phyloP scores from a whole-genome alignment of 768 basidiomycete genomes.

The Agaricus subrufescens region DNA sequence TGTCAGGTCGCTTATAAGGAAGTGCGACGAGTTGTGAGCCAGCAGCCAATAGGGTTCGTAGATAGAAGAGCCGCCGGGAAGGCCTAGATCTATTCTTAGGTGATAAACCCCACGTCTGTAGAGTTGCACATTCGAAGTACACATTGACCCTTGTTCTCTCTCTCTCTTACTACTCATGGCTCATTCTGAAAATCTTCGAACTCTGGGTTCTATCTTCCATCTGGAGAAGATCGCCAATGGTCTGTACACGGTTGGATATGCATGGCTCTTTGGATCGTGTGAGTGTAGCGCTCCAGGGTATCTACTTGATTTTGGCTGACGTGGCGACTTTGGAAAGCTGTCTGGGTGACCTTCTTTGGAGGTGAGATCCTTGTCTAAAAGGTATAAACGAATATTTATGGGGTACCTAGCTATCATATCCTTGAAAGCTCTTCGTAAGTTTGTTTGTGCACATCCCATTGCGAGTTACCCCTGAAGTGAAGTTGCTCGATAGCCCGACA shows the following conservation, averaged over 20 bases:
- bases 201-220: constrained; percentile 24
- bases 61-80: no score
- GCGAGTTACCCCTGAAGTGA: background rate
- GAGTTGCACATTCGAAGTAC: background rate
- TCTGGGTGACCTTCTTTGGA: constrained; percentile 71
- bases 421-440: constrained; percentile 53
- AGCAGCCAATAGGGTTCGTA: no score
- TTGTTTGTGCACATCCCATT: constrained; percentile 16
- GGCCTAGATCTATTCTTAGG: no score
- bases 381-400: background rate
- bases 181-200: constrained; percentile 24
- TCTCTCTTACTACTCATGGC: background rate
- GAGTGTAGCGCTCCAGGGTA: constrained; percentile 20
- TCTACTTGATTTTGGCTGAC: background rate
- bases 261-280: constrained; percentile 71
- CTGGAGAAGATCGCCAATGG: constrained; percentile 31
- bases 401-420: constrained; percentile 51
- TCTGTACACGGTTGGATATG: constrained; percentile 52
- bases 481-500: constrained; percentile 48
- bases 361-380: constrained; percentile 26
- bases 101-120: background rate
- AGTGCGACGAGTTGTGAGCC: no score
- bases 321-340: constrained; percentile 18
- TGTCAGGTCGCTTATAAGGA: no score
- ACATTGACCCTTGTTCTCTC: constrained; percentile 24